Evolutionary conservation across 352 stramenopile species (phyloP), one percentile per base, ranked within the genome.

Genomic region (Pythium folliculosum): DNA sequence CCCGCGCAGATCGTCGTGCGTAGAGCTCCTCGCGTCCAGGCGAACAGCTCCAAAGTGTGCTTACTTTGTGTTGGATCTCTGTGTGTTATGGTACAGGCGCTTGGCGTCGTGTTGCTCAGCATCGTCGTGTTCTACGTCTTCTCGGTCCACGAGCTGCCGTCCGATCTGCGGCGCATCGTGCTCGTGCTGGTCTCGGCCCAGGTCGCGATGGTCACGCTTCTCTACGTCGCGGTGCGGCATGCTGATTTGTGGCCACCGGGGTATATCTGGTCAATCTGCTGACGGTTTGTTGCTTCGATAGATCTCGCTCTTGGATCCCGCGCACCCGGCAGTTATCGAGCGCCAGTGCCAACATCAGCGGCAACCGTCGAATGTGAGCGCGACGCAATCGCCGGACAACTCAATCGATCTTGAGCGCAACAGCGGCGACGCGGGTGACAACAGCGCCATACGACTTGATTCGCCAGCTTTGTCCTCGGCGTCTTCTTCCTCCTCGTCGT

Each of bases 251-350:
- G 40, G 40, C n/a, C 0, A 2, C n/a, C 4, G 4, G 17, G 2
- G 5, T 16, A 19, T n/a, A 47, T 47, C 40, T 47, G 27, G 27
- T 32, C 27, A 5, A 32, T 32, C 27, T 32, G 27, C 40, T 47
- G 9, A 47, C 14, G 5, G 2, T 19, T 47, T 13, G 40, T 21
- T 16, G 1, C 5, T n/a, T 16, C 13, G 6, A 37, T 25, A 90
- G 82, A 90, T 90, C 44, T 86, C 80, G 22, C 55, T 81, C 7
- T 67, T 82, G 25, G 76, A 89, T 47, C 77, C 82, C 5, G 75
- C 72, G 12, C 72, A 82, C 30, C 70, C 67, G 5, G 72, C 72
- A 0, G 71, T 80, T 16, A 68, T 65, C 16, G 60, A 66, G 40
- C 59, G 54, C 25, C 51, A 66, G 50, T 53, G 54, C 14, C 51